Evolutionary conservation across 768 basidiomycete genomes (phyloP).

Genomic region (Phanerodontia chrysosporium): DNA sequence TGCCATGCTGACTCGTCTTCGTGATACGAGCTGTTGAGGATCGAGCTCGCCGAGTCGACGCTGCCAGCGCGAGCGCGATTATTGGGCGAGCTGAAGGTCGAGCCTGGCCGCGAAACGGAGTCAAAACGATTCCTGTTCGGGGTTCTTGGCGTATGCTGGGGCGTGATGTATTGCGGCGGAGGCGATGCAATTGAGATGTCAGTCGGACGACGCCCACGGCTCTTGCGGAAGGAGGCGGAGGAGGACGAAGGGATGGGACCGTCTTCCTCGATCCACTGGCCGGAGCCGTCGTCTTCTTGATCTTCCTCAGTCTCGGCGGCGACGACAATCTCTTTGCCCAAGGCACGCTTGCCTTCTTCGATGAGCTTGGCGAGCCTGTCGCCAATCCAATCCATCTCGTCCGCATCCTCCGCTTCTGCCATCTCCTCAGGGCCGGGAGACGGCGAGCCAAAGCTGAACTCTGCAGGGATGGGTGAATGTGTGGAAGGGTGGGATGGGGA

Average conservation of each 20-base stretch:
- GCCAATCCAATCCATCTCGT: constrained; percentile 83
- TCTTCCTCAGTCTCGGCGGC: constrained; percentile 73
- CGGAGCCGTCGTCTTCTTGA: constrained; percentile 71
- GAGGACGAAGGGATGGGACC: constrained; percentile 16
- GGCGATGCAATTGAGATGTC: constrained; percentile 22
- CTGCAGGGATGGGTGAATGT: constrained; percentile 30
- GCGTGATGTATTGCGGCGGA: constrained; percentile 24
- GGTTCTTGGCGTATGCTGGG: constrained; percentile 32
- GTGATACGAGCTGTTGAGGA: constrained; percentile 11
- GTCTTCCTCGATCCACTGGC: constrained; percentile 71
- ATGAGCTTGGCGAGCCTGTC: constrained; percentile 66
- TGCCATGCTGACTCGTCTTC: constrained; percentile 52
- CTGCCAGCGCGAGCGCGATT: constrained; percentile 28
- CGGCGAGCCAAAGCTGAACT: constrained; percentile 37
- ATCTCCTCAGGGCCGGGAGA: constrained; percentile 20
- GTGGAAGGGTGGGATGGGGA: constrained; percentile 21
- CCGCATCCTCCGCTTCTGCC: constrained; percentile 39
- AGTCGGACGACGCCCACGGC: constrained; percentile 13
- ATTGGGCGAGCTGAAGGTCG: constrained; percentile 5
- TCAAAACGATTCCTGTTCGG: constrained; percentile 32
- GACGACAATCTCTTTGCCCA: constrained; percentile 74
- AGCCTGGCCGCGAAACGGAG: constrained; percentile 22
- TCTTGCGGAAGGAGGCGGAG: constrained; percentile 20
- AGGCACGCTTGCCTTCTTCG: constrained; percentile 73
- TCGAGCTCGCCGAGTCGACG: constrained; percentile 28